Percentiles rank a stretch among this genome's conserved stretches.
These are phyloP conservation scores for Stygiomarasmius scandens DNA, from an alignment of 1,284 basidiomycete species.

Conservation along the genomic window DNA sequence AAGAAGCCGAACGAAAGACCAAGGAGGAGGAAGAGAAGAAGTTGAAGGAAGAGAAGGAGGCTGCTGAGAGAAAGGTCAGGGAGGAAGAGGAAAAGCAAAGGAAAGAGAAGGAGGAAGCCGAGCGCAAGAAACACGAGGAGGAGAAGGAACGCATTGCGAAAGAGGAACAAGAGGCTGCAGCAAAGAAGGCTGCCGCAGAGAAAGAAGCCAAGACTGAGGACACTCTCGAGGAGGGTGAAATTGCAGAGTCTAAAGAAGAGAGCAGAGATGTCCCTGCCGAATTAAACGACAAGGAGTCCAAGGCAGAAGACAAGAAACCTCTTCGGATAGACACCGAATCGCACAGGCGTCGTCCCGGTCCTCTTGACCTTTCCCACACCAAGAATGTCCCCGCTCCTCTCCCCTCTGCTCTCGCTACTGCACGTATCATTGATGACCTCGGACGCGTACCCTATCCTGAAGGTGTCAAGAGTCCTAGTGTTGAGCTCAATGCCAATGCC, in stretches of 20 bases:
- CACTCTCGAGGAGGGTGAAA: slow-evolving; percentile 45
- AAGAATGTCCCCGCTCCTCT: slow-evolving; percentile 50
- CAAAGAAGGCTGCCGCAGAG: slow-evolving; percentile 26
- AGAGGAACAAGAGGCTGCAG: slow-evolving; percentile 35
- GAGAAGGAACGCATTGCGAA: slow-evolving; percentile 31
- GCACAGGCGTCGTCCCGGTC: slow-evolving; percentile 63
- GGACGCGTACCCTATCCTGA: slow-evolving; percentile 82
- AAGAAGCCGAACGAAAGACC: slow-evolving; percentile 42
- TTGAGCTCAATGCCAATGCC: slow-evolving; percentile 85
- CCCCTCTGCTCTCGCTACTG: slow-evolving; percentile 72
- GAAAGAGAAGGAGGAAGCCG: slow-evolving; percentile 30
- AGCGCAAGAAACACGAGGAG: slow-evolving; percentile 26
- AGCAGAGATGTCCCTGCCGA: slow-evolving; percentile 32
- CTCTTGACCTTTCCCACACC: slow-evolving; percentile 63
- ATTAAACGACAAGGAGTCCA: slow-evolving; percentile 28
- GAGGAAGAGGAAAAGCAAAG: slow-evolving; percentile 26
- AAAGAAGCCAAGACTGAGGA: slow-evolving; percentile 38
- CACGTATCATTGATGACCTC: slow-evolving; percentile 85
- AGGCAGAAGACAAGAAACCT: slow-evolving; percentile 48
- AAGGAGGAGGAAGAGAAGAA: slow-evolving; percentile 38
- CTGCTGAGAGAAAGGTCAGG: slow-evolving; percentile 34
- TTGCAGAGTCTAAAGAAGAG: slow-evolving; percentile 30
- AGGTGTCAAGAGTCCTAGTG: slow-evolving; percentile 80
- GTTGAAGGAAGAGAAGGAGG: slow-evolving; percentile 41
- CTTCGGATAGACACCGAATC: slow-evolving; percentile 65